Evolutionary conservation across 176 grass and related monocot genomes (phyloP).

Genomic region (Urochloa ruziziensis): DNA sequence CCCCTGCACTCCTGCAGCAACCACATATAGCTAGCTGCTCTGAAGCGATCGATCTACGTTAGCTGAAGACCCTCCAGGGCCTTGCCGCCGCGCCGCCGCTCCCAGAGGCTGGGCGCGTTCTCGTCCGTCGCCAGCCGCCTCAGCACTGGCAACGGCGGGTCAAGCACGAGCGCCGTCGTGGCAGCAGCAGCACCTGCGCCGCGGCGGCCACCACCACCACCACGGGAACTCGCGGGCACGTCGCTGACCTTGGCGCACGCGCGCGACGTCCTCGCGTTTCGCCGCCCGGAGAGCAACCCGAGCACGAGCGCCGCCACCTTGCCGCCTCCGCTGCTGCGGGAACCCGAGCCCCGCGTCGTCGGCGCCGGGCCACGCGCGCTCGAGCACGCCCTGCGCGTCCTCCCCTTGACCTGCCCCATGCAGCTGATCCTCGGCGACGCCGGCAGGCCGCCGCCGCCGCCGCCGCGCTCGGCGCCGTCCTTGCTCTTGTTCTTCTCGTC

Average conservation of each 20-base stretch:
- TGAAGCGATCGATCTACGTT: background rate
- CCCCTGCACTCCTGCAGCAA: background rate
- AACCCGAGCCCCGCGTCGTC: background rate
- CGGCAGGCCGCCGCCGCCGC: background rate
- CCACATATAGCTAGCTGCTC: background rate
- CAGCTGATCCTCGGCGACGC: conserved; percentile 51
- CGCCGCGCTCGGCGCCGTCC: background rate
- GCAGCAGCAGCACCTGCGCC: too few relatives aligned
- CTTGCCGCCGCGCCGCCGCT: conserved; percentile 37
- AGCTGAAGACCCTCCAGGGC: conserved; percentile 30
- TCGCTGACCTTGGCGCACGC: conserved; percentile 38
- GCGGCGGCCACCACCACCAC: background rate
- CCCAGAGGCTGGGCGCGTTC: conserved; percentile 36
- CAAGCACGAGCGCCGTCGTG: background rate
- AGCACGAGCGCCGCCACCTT: conserved; percentile 11
- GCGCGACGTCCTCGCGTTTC: conserved; percentile 3
- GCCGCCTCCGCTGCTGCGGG: background rate
- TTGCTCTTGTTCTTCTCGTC: background rate
- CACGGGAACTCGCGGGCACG: conserved; percentile 5
- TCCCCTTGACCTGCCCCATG: conserved; percentile 53
- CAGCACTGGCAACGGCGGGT: conserved; percentile 37
- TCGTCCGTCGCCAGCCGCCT: background rate
- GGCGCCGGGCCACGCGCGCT: background rate
- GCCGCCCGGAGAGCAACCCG: conserved; percentile 28
- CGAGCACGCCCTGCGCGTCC: background rate